These are phyloP conservation scores for Agaricus subrufescens DNA, from an alignment of 768 basidiomycete genomes.

Conservation along the genomic window DNA sequence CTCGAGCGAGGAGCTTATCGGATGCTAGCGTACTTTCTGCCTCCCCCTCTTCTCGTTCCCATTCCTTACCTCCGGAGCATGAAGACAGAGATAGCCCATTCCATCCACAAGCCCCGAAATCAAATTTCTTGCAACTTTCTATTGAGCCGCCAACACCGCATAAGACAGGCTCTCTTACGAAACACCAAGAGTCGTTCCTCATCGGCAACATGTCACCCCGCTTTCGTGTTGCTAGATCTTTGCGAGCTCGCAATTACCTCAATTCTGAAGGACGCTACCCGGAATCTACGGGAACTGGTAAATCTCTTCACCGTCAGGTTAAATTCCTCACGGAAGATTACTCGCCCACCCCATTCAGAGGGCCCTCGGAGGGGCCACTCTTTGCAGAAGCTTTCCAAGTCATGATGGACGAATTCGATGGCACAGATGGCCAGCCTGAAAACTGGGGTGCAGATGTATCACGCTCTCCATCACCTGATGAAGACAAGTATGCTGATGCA, in stretches of 20 bases:
- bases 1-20: conserved; percentile 52
- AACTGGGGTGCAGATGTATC: not conserved
- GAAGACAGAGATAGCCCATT: not conserved
- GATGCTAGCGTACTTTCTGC: conserved; percentile 43
- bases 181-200: conserved; percentile 8
- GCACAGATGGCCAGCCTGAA: not conserved
- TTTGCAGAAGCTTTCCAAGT: conserved; percentile 4
- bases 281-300: not conserved
- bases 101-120: not conserved
- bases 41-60: conserved; percentile 33
- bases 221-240: conserved; percentile 27
- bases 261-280: conserved; percentile 31
- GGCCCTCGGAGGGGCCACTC: not conserved
- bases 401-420: conserved; percentile 9
- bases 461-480: conserved; percentile 8
- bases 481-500: conserved; percentile 4
- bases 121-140: conserved; percentile 27
- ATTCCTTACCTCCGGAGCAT: conserved; percentile 10
- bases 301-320: not conserved
- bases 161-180: conserved; percentile 12
- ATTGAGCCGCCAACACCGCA: conserved; percentile 41
- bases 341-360: not conserved
- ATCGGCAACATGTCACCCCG: conserved; percentile 12
- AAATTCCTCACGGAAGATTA: not conserved
- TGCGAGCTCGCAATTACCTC: conserved; percentile 52